phyloP scores from a whole-genome alignment of 164 flowering plant species.

The Liquidambar formosana region DNA sequence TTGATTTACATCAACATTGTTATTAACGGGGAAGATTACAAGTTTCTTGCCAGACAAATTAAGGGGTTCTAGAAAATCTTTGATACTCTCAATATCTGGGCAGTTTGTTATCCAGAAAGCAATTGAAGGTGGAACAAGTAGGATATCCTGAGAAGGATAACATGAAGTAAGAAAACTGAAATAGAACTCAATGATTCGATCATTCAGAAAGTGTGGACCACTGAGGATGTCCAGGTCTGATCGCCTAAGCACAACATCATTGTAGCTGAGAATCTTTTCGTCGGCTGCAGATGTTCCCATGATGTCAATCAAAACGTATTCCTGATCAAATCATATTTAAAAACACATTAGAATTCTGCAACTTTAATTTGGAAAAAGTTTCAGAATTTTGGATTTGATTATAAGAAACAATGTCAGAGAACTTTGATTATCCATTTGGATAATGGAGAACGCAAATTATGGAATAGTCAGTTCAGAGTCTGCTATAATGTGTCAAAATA shows the following conservation, averaged over 20 bases:
- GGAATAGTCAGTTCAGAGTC: too few species aligned
- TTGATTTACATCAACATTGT: constrained; percentile 55
- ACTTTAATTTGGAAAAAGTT: background rate
- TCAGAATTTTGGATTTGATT: background rate
- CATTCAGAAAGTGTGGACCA: constrained; percentile 72
- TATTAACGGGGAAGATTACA: constrained; percentile 66
- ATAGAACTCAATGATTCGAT: constrained; percentile 86
- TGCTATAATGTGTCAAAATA: too few species aligned
- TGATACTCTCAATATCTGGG: constrained; percentile 41
- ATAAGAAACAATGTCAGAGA: too few species aligned
- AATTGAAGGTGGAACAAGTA: constrained; percentile 75
- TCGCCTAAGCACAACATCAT: constrained; percentile 74
- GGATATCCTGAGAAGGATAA: constrained; percentile 45
- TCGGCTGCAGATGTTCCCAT: constrained; percentile 39
- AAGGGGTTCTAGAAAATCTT: constrained; percentile 65
- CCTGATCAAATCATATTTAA: background rate
- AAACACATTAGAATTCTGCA: background rate
- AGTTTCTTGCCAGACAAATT: constrained; percentile 47
- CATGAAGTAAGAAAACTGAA: constrained; percentile 62
- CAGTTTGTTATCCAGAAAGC: constrained; percentile 77
- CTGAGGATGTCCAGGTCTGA: constrained; percentile 75
- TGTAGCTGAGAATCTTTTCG: constrained; percentile 80
- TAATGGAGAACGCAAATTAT: too few species aligned
- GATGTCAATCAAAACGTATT: background rate
- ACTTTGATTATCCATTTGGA: too few species aligned